Percentiles rank a stretch among this genome's conserved stretches.
These are phyloP conservation scores for Chlamydomonas incerta DNA, from an alignment of 139 green algal genomes.

Conservation along the genomic window DNA sequence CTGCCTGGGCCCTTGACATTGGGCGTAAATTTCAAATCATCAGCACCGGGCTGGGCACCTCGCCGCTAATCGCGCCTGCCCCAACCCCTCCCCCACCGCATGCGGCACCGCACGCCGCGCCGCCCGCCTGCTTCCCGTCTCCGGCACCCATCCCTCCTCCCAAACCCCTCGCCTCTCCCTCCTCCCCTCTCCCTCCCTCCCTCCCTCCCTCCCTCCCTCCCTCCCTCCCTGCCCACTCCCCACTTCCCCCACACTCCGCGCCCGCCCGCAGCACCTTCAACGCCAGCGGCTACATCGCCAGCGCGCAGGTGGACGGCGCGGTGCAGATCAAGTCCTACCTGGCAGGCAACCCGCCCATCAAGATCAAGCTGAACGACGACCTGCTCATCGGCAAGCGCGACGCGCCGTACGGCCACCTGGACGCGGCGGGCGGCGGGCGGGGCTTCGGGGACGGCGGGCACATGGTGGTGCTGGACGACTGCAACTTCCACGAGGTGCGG, in stretches of 20 bases:
- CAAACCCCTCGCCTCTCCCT: not conserved
- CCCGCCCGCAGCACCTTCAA: conserved; percentile 82
- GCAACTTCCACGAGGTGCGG: conserved; percentile 88
- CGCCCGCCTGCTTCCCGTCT: too few species aligned
- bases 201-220: not conserved
- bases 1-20: too few species aligned
- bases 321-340: conserved; percentile 90
- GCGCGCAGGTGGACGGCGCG: conserved; percentile 78
- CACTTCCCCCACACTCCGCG: too few species aligned
- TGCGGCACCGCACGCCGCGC: too few species aligned
- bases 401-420: conserved; percentile 32
- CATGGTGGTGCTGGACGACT: conserved; percentile 89
- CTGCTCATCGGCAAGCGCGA: conserved; percentile 77
- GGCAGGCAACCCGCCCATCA: conserved; percentile 84
- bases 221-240: not conserved
- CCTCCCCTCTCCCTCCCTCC: not conserved
- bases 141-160: not conserved
- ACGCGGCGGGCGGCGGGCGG: not conserved
- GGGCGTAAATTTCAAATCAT: too few species aligned
- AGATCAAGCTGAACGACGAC: conserved; percentile 92
- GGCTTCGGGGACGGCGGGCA: not conserved
- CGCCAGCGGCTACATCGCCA: conserved; percentile 81
- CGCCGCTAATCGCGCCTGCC: too few species aligned
- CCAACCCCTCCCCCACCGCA: too few species aligned
- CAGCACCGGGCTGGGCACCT: too few species aligned